Evolutionary conservation across 1,284 basidiomycete genomes (phyloP), one percentile per base, ranked within the genome.

Genomic region (Ceratobasidium sp.): DNA sequence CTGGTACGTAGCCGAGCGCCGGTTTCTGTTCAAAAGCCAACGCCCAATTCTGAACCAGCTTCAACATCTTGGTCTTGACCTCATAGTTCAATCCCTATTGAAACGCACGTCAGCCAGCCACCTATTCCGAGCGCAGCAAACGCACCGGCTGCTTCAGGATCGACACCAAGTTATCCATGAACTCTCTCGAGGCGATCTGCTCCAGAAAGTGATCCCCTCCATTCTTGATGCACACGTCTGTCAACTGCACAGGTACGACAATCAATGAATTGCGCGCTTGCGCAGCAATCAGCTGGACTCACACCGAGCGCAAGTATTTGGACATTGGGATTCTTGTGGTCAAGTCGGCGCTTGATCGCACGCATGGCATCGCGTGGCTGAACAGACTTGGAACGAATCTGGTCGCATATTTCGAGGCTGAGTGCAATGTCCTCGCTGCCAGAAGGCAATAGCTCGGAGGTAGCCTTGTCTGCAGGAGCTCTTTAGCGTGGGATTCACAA

Each of bases 201-300:
- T 84, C 84, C 61, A 99, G 86, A 82, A 99, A 99, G 75, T 91
- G 90, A 80, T 98, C 96, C 0, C 98, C 98, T 11, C 96, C 96
- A 82, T 99, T 99, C 91, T 99, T 99, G 84, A 99, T 90, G 81
- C 96, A 98, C 13, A 93, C 89, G 85, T 99, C 98, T 68, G 95
- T 92, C 67, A 99, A 87, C 94, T 96, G 79, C 19, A 46, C 49
- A 37, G 73, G 25, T n/a, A 78, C 46, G 19, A 44, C 56, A 34
- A 40, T 54, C 46, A 61, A 44, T 44, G n/a, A 22, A 46, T 80
- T 62, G 54, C 54, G 66, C 62, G 0, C 22, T 44, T 49, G 40
- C 29, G 51, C 34, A 59, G 64, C n/a, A 49, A 52, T n/a, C 64
- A 49, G 56, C 56, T 29, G 57, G 22, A 88, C 93, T 82, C 83